phyloP scores from a whole-genome alignment of 768 basidiomycete genomes.

The Kondoa malvinella region DNA sequence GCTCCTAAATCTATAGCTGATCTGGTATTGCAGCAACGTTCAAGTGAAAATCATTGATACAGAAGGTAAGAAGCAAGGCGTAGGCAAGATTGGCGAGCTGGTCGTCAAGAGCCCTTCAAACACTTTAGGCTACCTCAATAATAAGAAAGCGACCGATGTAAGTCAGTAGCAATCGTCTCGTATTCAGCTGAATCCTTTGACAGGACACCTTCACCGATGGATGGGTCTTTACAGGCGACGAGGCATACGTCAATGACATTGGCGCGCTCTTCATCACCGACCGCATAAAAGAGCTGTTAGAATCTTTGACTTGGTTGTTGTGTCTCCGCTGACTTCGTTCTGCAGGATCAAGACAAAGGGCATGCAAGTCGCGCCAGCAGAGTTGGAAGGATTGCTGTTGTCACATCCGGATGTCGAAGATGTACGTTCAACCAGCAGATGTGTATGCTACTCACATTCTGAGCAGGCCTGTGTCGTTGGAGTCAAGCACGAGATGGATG shows the following conservation, averaged over 20 bases:
- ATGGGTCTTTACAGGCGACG: not conserved
- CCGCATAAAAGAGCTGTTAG: constrained; percentile 4
- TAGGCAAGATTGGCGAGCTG: constrained; percentile 1
- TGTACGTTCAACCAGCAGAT: not conserved
- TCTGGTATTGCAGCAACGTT: not conserved
- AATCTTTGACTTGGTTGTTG: not conserved
- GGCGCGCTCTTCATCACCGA: constrained; percentile 3
- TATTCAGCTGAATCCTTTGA: not conserved
- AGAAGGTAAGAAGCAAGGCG: not conserved
- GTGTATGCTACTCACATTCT: not conserved
- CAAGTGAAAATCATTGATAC: not conserved
- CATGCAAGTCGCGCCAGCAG: constrained; percentile 8
- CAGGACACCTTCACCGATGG: not conserved
- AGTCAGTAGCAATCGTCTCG: not conserved
- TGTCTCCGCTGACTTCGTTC: not conserved
- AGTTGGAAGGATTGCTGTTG: constrained; percentile 7
- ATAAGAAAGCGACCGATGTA: not conserved
- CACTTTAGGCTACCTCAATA: constrained; percentile 3
- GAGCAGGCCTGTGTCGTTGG: constrained; percentile 4
- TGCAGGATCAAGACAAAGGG: constrained; percentile 1
- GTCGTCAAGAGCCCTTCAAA: not conserved
- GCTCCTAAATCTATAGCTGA: not conserved
- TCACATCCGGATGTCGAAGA: constrained; percentile 1
- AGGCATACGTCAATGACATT: not conserved
- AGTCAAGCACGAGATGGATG: not conserved